A percentile compares a stretch with the other conserved stretches of the same genome.
phyloP scores from a whole-genome alignment of 2,329 filamentous ascomycete species.

The Cryoendolithus antarcticus region DNA sequence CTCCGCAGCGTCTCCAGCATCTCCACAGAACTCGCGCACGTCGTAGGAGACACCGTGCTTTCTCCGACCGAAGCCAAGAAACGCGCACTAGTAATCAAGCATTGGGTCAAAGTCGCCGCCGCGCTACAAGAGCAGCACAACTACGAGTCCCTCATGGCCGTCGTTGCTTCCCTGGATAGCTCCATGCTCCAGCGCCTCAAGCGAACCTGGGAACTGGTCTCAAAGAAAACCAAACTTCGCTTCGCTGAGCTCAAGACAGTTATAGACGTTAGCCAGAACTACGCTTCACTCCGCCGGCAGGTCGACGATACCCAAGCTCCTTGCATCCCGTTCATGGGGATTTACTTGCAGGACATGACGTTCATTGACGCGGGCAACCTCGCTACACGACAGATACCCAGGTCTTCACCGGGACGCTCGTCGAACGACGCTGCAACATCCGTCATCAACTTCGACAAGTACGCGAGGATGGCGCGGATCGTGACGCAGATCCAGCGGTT shows the following conservation, averaged over 20 bases:
- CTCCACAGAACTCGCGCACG: conserved; percentile 81
- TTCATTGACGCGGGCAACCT: conserved; percentile 94
- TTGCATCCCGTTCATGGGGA: conserved; percentile 88
- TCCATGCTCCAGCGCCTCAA: conserved; percentile 80
- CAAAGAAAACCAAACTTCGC: conserved; percentile 66
- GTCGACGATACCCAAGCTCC: conserved; percentile 71
- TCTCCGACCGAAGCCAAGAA: conserved; percentile 85
- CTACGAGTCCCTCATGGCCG: conserved; percentile 93
- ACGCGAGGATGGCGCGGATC: conserved; percentile 85
- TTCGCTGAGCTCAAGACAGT: conserved; percentile 71
- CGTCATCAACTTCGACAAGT: conserved; percentile 97
- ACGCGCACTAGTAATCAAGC: conserved; percentile 79
- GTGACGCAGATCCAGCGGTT: conserved; percentile 93
- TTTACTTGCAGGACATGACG: conserved; percentile 90
- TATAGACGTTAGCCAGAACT: conserved; percentile 83
- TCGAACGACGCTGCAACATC: conserved; percentile 51
- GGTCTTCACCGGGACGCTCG: conserved; percentile 28
- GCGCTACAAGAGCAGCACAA: conserved; percentile 84
- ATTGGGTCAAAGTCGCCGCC: conserved; percentile 91
- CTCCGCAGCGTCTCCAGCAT: conserved; percentile 89
- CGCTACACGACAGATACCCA: conserved; percentile 63
- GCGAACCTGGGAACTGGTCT: conserved; percentile 84
- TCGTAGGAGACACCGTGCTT: conserved; percentile 87
- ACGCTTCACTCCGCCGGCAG: conserved; percentile 69
- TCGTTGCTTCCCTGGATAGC: conserved; percentile 85